Evolutionary conservation across 371 early-diverging fungal genomes (phyloP), one percentile per base, ranked within the genome.

Genomic region (Mortierella sp.): DNA sequence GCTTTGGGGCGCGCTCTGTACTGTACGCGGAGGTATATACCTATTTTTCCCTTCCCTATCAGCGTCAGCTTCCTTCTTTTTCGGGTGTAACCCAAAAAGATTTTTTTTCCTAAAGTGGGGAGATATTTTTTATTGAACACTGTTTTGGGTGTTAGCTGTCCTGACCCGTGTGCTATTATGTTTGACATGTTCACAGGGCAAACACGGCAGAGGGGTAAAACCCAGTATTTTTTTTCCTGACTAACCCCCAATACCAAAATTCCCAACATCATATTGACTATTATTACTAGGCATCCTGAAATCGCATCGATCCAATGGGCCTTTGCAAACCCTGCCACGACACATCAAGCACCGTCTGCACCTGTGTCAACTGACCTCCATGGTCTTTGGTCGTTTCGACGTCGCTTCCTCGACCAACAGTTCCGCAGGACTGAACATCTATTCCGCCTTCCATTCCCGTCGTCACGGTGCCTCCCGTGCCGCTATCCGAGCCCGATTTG

Each of bases 301-400:
- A 23, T 81, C 80, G 30, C 86, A 84, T 59, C 82, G 79, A 44
- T 76, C 70, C 50, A 81, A 79, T 70, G 79, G 72, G 1, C 85
- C 85, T 8, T 65, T 81, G 17, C 82, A 83, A 54, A 76, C 79
- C 3, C 65, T 80, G 23, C 83, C 84, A 44, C 62, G 73, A 8
- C 81, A 81, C 49, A 72, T 88, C 58, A 85, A 86, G 48, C 82
- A 83, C 50, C 83, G 88, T 4, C 72, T 88, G 9, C 85, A 86
- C 64, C 83, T 88, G 24, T 86, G 88, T 52, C 88, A 88, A 58
- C 62, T 86, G 49, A 86, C 88, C 2, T 86, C 84, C 21, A 79
- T 88, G 55, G 82, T 86, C 15, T 86, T 86, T 81, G 88, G 88
- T 24, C 81, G 88, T n/a, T 85, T 87, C 49, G 86, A 87, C 59